These are phyloP conservation scores for Sclerotinia trifoliorum DNA, from an alignment of 2,329 filamentous ascomycete species.

Conservation along the genomic window DNA sequence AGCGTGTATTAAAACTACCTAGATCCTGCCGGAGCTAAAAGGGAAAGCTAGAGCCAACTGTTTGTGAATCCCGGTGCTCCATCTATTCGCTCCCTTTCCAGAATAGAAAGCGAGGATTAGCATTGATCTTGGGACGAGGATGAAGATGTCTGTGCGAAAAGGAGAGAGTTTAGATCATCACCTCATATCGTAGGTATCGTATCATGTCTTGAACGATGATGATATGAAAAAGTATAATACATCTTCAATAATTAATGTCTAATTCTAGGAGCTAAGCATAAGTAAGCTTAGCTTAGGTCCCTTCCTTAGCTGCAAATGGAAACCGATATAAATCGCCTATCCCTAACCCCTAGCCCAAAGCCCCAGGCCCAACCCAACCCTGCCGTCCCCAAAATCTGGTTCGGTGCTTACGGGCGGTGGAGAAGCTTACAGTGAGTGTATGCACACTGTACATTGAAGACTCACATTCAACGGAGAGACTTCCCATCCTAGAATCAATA, in stretches of 20 bases:
- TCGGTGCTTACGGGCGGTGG: not conserved
- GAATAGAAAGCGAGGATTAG: conserved; percentile 1
- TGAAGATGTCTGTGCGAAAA: conserved; percentile 1
- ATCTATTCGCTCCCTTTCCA: not conserved
- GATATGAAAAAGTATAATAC: not conserved
- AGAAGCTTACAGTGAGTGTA: not conserved
- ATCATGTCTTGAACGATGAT: not conserved
- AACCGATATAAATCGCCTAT: too few relatives aligned
- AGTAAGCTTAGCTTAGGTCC: not conserved
- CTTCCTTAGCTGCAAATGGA: not conserved
- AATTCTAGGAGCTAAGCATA: not conserved
- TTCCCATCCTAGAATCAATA: too few relatives aligned
- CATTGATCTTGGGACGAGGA: not conserved
- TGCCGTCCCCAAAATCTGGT: conserved; percentile 6
- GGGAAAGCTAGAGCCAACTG: conserved; percentile 3
- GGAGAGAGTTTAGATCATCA: not conserved
- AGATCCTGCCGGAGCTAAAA: not conserved
- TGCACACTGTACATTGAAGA: not conserved
- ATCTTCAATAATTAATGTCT: not conserved
- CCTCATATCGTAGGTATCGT: not conserved
- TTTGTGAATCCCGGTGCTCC: not conserved
- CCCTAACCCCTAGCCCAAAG: not conserved
- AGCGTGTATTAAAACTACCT: not conserved
- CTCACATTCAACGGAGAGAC: too few relatives aligned
- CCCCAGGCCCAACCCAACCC: not conserved